A percentile compares a stretch with the other conserved stretches of the same genome.
These are phyloP conservation scores for Kuraishia hungarica DNA, from an alignment of 805 yeast species.

Conservation along the genomic window DNA sequence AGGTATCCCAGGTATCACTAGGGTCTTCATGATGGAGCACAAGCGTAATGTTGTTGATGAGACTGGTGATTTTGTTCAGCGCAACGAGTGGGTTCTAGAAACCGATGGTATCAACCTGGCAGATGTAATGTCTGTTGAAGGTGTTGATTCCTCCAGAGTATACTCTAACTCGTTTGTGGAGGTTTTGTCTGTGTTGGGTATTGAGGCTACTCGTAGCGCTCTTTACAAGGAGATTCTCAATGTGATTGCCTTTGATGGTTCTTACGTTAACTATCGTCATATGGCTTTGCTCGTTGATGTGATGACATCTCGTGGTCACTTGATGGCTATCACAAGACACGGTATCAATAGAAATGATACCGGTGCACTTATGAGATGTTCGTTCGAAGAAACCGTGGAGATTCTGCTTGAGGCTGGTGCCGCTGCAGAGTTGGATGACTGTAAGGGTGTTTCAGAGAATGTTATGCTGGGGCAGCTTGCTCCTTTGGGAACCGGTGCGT, in stretches of 20 bases:
- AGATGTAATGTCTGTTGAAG: slow-evolving; percentile 90
- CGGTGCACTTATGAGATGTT: slow-evolving; percentile 98
- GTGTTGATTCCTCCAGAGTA: slow-evolving; percentile 85
- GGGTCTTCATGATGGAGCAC: slow-evolving; percentile 86
- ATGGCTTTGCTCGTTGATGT: slow-evolving; percentile 96
- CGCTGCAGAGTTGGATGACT: slow-evolving; percentile 93
- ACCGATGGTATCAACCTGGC: slow-evolving; percentile 97
- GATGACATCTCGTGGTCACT: slow-evolving; percentile 96
- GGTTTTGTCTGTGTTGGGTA: slow-evolving; percentile 89
- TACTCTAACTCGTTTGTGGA: slow-evolving; percentile 97
- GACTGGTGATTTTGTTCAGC: slow-evolving; percentile 80
- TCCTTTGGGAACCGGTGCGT: slow-evolving; percentile 97
- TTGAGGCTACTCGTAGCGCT: slow-evolving; percentile 96
- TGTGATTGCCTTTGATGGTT: slow-evolving; percentile 99
- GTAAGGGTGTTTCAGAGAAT: slow-evolving; percentile 97
- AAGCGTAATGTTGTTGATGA: slow-evolving; percentile 65
- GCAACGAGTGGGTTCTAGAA: slow-evolving; percentile 96
- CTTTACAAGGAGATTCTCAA: slow-evolving; percentile 89
- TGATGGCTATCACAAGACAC: slow-evolving; percentile 98
- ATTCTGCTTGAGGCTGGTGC: slow-evolving; percentile 97
- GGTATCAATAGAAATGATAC: slow-evolving; percentile 98
- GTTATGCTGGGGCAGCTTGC: slow-evolving; percentile 98
- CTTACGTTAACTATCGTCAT: slow-evolving; percentile 96
- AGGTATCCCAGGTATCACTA: slow-evolving; percentile 90
- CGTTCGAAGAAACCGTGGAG: slow-evolving; percentile 98